Evolutionary conservation across 148 eudicot species (phyloP), one percentile per base, ranked within the genome.

Genomic region (Fagopyrum tataricum): DNA sequence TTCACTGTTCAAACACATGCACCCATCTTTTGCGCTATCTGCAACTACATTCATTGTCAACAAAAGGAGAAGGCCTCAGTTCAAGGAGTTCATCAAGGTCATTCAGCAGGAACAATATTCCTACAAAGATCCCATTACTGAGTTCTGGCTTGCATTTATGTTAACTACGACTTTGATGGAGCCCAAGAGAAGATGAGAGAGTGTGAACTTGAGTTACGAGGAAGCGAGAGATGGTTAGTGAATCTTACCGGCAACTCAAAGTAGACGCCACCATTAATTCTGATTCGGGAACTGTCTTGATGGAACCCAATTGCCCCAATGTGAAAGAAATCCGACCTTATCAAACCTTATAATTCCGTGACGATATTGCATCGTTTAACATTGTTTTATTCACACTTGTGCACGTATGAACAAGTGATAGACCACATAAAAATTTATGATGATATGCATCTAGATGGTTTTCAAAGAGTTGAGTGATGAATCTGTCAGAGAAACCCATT

Each of bases 151-250:
- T 90, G 97, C 80, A 84, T 96, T 8, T 95, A 87, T 79, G 92
- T 95, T 77, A 95, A 91, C 74, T 95, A 91, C 80, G 99, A 95
- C 81, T 95, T 92, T 76, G 97, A 96, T 72, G 94, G 87, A 31
- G 99, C 96, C 55, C 99, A 96, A 75, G 84, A 85, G 52, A 96
- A 90, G 87, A 86, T 92, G 91, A 96, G 70, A 73, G 99, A 92
- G 75, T 96, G 96, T 78, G 99, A 96, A 92, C 77, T 79, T 96
- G 82, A 96, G 84, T 77, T 80, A 80, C 55, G 99, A 96, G 69
- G 99, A 96, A 75, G 96, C 99, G 99, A 92, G 82, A 87, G 96
- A 82, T 96, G 99, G 99, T 82, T 96, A 70, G 82, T 87, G 84
- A 87, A 92, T 82, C 97, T 92, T 43, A 87, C 92, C 66, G 87